Conservation (phyloP, 768 basidiomycete genomes). For the Boletus coccyginus region DNA sequence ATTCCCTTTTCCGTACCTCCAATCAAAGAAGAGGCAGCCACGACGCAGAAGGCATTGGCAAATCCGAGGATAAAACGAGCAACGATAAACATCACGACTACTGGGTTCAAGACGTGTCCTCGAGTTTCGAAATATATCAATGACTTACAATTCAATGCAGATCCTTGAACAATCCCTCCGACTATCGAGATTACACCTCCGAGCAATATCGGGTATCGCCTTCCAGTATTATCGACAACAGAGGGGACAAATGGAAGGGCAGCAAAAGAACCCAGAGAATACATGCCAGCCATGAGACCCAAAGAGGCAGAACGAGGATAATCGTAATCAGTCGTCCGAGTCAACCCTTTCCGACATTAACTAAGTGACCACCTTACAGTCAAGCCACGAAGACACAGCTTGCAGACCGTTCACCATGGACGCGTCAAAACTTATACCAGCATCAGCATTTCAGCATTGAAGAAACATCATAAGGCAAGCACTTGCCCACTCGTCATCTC, state of each 20-base stretch:
- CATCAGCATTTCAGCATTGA: background rate
- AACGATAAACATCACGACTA: constrained; percentile 2
- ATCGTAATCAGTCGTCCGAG: background rate
- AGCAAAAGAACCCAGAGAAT: constrained; percentile 58
- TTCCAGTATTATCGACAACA: constrained; percentile 8
- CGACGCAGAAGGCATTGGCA: constrained; percentile 8
- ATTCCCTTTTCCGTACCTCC: constrained; percentile 7
- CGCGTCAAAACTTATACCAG: constrained; percentile 27
- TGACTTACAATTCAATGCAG: constrained; percentile 10
- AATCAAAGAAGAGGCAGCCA: constrained; percentile 19
- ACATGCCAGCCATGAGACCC: constrained; percentile 39
- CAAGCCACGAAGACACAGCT: constrained; percentile 55
- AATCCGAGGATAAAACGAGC: constrained; percentile 20
- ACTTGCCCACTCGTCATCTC: constrained; percentile 12
- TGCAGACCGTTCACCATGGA: constrained; percentile 66
- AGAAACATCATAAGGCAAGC: background rate
- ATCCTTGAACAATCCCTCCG: constrained; percentile 14
- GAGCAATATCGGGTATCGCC: constrained; percentile 15
- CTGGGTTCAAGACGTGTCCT: background rate
- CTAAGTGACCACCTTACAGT: constrained; percentile 35
- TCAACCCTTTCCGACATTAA: background rate
- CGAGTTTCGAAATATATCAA: background rate
- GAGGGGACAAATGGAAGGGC: constrained; percentile 42
- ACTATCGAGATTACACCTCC: constrained; percentile 6
- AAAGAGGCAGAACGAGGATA: background rate